Conservation (phyloP, 2,329 filamentous ascomycete genomes). For the Fusarium chlamydosporum region DNA sequence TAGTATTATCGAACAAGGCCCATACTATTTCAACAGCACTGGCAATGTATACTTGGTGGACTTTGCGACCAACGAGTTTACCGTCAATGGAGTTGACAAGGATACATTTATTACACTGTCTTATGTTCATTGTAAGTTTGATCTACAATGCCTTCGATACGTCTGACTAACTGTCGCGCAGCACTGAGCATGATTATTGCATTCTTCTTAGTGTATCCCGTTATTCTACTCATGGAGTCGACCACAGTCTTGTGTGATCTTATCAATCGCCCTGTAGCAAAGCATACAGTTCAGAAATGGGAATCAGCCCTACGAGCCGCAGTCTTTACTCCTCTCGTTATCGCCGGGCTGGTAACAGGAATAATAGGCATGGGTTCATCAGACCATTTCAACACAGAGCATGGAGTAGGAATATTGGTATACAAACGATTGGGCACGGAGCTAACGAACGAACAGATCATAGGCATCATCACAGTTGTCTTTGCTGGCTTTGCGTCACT, state of each 20-base stretch:
- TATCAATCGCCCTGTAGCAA: conserved; percentile 23
- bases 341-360: conserved; percentile 4
- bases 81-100: conserved; percentile 17
- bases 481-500: conserved; percentile 11
- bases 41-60: conserved; percentile 9
- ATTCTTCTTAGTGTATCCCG: conserved; percentile 12
- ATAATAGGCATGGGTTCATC: conserved; percentile 18
- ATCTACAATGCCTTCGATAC: too few relatives aligned
- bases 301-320: conserved; percentile 8
- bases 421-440: rapidly evolving
- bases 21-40: conserved; percentile 1
- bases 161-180: neutral
- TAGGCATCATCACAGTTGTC: neutral
- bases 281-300: conserved; percentile 20
- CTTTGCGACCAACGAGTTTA: neutral
- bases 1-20: neutral
- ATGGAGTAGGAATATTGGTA: neutral
- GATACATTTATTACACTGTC: conserved; percentile 10
- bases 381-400: conserved; percentile 23
- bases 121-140: conserved; percentile 9
- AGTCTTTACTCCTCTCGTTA: conserved; percentile 17
- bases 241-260: conserved; percentile 19
- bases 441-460: neutral
- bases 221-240: conserved; percentile 18
- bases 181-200: conserved; percentile 4